Evolutionary conservation across 1,139 yeast species (phyloP), one percentile per base, ranked within the genome.

Genomic region (Candida glucosophila): DNA sequence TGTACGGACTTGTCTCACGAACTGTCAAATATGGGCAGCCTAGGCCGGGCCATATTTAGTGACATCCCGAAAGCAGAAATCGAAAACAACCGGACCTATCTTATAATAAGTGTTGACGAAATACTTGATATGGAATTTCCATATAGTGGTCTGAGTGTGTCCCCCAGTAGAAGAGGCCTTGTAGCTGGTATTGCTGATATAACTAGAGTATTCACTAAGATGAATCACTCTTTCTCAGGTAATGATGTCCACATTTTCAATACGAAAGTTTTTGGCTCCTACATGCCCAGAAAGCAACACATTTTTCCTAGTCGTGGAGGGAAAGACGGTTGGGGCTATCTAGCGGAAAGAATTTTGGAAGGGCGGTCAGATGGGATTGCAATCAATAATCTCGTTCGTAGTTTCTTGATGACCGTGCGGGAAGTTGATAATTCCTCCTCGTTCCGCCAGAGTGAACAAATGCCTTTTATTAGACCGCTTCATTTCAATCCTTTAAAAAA

Each of bases 111-210:
- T 4, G 54, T 80, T 31, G 73, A 80, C 1, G 90, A 80, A 48
- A 73, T 69, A 31, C 56, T 73, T 23, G 65, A 59, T 28, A 44
- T 63, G 36, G 45, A 41, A 23, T 32, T 45, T 27, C 20, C 20
- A 17, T 53, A 44, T 18, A n/a, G n/a, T n/a, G n/a, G n/a, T n/a
- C n/a, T n/a, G n/a, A 19, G 7, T 8, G 12, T 7, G 7, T n/a
- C 8, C 7, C 13, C 9, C 8, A 19, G 12, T 10, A 75, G 82
- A 43, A 76, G 78, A 44, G 95, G 95, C 32, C 73, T 85, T 11
- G 93, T 92, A 22, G 88, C 88, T 4, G 95, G 95, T 49, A 92
- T 80, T 11, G 73, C 88, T 22, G 94, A 85, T 52, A 77, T 85
- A 29, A 74, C 93, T 6, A 69, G 94, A 41, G 70, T 83, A 22